Evolutionary conservation across 768 basidiomycete genomes (phyloP), one percentile per base, ranked within the genome.

Genomic region (Kwoniella sp.): DNA sequence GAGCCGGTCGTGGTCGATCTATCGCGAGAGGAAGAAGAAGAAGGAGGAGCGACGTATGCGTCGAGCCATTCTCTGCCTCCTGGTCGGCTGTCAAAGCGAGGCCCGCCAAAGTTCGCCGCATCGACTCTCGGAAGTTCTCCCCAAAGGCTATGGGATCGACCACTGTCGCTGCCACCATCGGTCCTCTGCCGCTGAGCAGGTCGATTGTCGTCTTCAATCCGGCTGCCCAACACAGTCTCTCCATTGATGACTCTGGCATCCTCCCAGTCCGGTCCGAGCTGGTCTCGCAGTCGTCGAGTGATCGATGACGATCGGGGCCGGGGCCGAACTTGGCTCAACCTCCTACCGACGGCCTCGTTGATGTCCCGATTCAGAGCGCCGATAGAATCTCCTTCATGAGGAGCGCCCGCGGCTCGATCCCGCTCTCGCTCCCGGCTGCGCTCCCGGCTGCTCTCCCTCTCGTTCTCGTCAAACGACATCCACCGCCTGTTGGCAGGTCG

Each of bases 401-500:
- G 11, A 45, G 41, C 41, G 3, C 11, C 15, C 41, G 41, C 15
- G 34, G 17, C 22, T 30, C 26, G 38, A 3, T 29, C 30, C 13
- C 48, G 45, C 31, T 31, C 52, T 9, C 55, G 41, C 29, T 26
- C 28, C 23, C 62, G 38, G 12, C 62, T 56, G 29, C 55, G 41
- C 29, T 26, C 28, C 23, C 62, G 38, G 12, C 62, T 56, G 29
- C 17, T 56, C 37, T 58, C 63, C 45, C 63, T 37, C 41, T 56
- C 54, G 53, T 52, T 52, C 55, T 65, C 63, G 17, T 65, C 63
- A 13, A 58, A 53, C 11, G 63, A 65, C 34, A 65, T 58, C 63
- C 63, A 65, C 25, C 63, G 58, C 20, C 63, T 52, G 15, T 54
- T 59, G 8, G 34, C 28, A 12, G 63, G 63, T 55, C 63, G 47